Conservation (phyloP, 306 rosid genomes). For the Malus fusca region DNA sequence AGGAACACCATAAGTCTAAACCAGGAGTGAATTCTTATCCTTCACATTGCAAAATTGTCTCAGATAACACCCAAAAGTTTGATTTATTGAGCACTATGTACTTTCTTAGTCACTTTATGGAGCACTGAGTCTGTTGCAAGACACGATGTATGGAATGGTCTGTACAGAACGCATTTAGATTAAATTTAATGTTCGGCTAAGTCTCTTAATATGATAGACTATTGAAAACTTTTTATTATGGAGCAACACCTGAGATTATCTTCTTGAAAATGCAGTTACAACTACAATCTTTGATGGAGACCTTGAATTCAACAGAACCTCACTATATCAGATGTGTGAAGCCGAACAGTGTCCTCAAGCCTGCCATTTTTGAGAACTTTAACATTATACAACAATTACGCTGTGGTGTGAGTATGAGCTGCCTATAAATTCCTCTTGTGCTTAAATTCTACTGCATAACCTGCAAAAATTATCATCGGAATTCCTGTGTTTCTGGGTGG, state of each 20-base stretch:
- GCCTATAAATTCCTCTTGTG: slow-evolving; percentile 5
- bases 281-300: slow-evolving; percentile 99
- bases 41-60: background rate
- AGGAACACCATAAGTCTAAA: background rate
- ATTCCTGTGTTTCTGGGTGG: slow-evolving; percentile 9
- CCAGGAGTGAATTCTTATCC: background rate
- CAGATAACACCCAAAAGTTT: background rate
- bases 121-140: background rate
- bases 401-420: slow-evolving; percentile 86
- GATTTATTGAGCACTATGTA: background rate
- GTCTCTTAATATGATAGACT: background rate
- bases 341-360: slow-evolving; percentile 96
- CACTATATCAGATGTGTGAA: slow-evolving; percentile 99
- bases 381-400: slow-evolving; percentile 94
- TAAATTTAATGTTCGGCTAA: background rate
- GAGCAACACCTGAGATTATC: slow-evolving; percentile 9
- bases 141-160: background rate
- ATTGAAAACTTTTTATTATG: slow-evolving; percentile 11
- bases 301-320: slow-evolving; percentile 91
- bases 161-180: background rate
- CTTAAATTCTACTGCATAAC: slow-evolving; percentile 14
- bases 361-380: slow-evolving; percentile 83
- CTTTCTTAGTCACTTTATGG: background rate
- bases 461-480: slow-evolving; percentile 5
- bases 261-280: slow-evolving; percentile 61